Evolutionary conservation across 2,329 filamentous ascomycete genomes (phyloP), one percentile per base, ranked within the genome.

Genomic region (Atkinsonella hypoxylon): DNA sequence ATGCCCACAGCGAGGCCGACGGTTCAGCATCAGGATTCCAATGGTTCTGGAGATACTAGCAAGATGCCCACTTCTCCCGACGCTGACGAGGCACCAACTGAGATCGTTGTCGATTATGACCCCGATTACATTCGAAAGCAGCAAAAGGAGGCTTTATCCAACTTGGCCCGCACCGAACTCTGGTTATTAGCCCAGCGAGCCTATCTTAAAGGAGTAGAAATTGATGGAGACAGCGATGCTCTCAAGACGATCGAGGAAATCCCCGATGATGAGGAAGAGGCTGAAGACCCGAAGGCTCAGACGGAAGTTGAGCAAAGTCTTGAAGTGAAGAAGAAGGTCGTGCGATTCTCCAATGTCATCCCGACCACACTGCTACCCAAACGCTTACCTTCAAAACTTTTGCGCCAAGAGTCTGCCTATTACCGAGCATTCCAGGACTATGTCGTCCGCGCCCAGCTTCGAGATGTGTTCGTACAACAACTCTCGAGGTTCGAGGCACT

Each of bases 401-500:
- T 66, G 22, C 74, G 72, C 51, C 73, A 78, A 61, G 87, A 93
- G 61, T 83, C 85, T 3, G 86, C 90, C 5, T 96, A 95, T 67
- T 91, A 89, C 70, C 84, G 87, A 54, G 89, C 89, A 10, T 96
- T 95, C 65, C 82, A 89, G 58, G 82, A 85, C 61, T 78, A 87
- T 57, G 71, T 83, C 44, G 77, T 86, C 52, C 79, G 79, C 32
- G 81, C 80, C 13, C 81, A 79, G 51, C 73, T 75, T 49, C 72
- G 75, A 17, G 93, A 97, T 65, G 82, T 84, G 10, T 95, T 95
- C 63, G 78, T 95, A 50, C 87, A 95, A 65, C 85, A 88, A 41
- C 81, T 88, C 51, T 79, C 87, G 22, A 85, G 93, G 46, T 94
- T 91, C 53, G 91, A 97, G 64, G 88, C 89, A 22, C 75, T 96